A percentile compares a stretch with the other conserved stretches of the same genome.
Conservation (phyloP, 495 filamentous ascomycete species). For the Podospora bellae-mahoneyi region DNA sequence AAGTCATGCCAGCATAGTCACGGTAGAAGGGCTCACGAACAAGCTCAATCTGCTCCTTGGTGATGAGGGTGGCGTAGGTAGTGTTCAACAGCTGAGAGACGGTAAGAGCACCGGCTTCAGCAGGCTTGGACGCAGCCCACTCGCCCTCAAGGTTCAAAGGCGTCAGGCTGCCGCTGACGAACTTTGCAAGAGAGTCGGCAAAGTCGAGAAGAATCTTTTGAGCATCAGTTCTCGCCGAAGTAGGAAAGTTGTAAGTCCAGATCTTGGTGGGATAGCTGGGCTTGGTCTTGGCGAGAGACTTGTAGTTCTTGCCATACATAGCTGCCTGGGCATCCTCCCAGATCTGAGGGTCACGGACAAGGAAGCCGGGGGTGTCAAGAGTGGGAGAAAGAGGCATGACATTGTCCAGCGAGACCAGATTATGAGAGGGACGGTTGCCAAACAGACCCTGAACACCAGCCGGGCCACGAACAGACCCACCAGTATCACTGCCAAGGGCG, state of each 20-base stretch:
- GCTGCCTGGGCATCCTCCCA: constrained; percentile 47
- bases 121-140: constrained; percentile 43
- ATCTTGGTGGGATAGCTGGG: constrained; percentile 45
- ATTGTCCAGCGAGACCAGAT: constrained; percentile 35
- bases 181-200: constrained; percentile 36
- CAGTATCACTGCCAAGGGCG: constrained; percentile 46
- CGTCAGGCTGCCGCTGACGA: constrained; percentile 36
- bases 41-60: constrained; percentile 49
- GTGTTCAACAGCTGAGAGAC: constrained; percentile 37
- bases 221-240: constrained; percentile 29
- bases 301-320: constrained; percentile 46
- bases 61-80: constrained; percentile 52
- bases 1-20: constrained; percentile 41
- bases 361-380: constrained; percentile 50
- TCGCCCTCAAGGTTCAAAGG: constrained; percentile 35
- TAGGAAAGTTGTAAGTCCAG: constrained; percentile 38
- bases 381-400: constrained; percentile 46
- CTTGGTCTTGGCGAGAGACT: constrained; percentile 30
- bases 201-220: constrained; percentile 40
- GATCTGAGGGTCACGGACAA: constrained; percentile 44
- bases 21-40: constrained; percentile 51
- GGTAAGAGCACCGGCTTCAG: constrained; percentile 20
- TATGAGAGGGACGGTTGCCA: constrained; percentile 37
- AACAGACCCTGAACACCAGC: constrained; percentile 37
- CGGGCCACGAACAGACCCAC: constrained; percentile 41